Base-by-base conservation (phyloP, 495 filamentous ascomycete genomes). In the Oleoguttula mirabilis region DNA sequence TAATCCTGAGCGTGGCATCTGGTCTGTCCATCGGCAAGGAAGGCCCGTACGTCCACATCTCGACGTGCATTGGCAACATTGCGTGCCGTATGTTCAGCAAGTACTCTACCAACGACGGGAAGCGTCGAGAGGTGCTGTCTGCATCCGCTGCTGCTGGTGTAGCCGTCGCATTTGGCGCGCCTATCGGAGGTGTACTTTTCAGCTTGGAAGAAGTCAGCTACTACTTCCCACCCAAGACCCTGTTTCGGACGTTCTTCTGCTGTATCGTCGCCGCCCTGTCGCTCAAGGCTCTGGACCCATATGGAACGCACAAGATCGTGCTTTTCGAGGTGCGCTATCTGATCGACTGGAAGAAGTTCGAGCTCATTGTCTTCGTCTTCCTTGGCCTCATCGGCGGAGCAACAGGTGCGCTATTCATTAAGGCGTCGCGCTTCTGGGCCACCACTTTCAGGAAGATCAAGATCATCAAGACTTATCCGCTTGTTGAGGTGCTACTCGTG, bases 221-320 rank as follows among this genome's bases (percentile, higher is more conserved):
- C 60, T 98, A 94, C 58, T 95, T 95, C 60, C 90, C 88, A 3
- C 83, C 90, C n/a, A 96, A 98, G 63, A 95, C 88, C 2, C 74
- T 98, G 3, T 98, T 98, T 65, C 71, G 90, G 28, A 98, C 90
- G 1, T 96, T 98, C 67, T 98, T 95, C 64, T 94, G 87, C 61
- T 98, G 88, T 61, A 96, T 96, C 54, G 83, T 82, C 1, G 87
- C 90, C 17, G 82, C 90, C 0, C 58, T 98, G 20, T 85, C 88
- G 3, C 66, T 96, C 42, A 94, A 94, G 54, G 94, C 94, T 55
- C 69, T 96, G 38, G 88, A 98, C 43, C 90, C 90, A 0, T 98
- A 98, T 56, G 88, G 88, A 15, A 98, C 86, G 0, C 76, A 84
- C 40, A 96, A 98, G 59, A 88, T 98, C 42, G 90, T 98, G 44